These are phyloP conservation scores for Achaetomium macrosporum DNA, from an alignment of 2,329 filamentous ascomycete species.

Conservation along the genomic window DNA sequence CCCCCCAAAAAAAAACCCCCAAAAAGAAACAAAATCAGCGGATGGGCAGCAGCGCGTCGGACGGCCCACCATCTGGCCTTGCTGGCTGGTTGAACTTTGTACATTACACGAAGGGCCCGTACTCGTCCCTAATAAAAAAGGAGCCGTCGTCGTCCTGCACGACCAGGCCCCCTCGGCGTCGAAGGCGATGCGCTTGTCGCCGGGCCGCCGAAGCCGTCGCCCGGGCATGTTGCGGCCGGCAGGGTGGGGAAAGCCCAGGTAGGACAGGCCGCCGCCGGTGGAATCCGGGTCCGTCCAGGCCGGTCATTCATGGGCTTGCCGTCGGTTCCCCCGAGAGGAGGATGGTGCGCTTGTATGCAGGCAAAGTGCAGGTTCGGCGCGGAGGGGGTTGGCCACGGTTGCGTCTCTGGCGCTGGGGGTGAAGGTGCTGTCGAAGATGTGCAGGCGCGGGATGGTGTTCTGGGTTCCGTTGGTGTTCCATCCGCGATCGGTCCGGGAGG, in stretches of 20 bases:
- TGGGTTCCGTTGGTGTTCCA: conserved; percentile 69
- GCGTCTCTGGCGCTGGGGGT: conserved; percentile 43
- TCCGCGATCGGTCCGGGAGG: conserved; percentile 61
- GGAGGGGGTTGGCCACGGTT: conserved; percentile 46
- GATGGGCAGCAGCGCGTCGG: conserved; percentile 56
- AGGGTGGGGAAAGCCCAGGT: conserved; percentile 53
- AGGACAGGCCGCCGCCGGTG: conserved; percentile 48
- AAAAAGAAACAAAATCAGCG: too few species aligned
- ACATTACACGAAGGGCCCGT: conserved; percentile 67
- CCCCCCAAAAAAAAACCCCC: too few species aligned
- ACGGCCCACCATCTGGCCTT: conserved; percentile 57
- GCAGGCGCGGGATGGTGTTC: conserved; percentile 62
- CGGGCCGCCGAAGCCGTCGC: conserved; percentile 63
- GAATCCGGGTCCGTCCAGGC: conserved; percentile 52
- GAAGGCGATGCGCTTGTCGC: conserved; percentile 53
- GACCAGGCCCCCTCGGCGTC: conserved; percentile 63
- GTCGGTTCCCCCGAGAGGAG: conserved; percentile 57
- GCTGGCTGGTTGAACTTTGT: conserved; percentile 47
- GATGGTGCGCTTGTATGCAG: conserved; percentile 62
- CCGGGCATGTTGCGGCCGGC: conserved; percentile 57
- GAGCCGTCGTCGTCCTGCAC: conserved; percentile 49
- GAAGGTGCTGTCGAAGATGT: conserved; percentile 60
- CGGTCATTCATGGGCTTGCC: conserved; percentile 57
- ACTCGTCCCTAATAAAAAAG: conserved; percentile 68
- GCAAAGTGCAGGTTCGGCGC: conserved; percentile 55